Evolutionary conservation across 306 rosid species (phyloP).

Genomic region (Styphnolobium japonicum): DNA sequence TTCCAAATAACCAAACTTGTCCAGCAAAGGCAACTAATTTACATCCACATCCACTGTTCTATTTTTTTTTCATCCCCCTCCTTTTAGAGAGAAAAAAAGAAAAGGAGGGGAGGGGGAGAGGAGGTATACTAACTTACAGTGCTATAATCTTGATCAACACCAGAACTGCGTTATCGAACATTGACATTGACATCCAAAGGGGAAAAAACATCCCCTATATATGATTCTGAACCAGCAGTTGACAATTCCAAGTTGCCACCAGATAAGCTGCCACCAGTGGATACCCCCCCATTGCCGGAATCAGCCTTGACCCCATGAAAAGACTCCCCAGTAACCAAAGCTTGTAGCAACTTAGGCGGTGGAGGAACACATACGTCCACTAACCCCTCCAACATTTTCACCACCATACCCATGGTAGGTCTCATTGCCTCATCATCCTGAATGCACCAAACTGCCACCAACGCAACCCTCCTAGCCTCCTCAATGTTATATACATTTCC

Average conservation of each 20-base stretch:
- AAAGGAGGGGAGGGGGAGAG: constrained; percentile 4
- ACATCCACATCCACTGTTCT: constrained; percentile 23
- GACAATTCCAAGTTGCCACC: constrained; percentile 44
- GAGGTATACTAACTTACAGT: constrained; percentile 21
- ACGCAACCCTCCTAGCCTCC: constrained; percentile 58
- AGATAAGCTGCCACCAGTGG: constrained; percentile 37
- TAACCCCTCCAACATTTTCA: constrained; percentile 81
- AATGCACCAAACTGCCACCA: constrained; percentile 93
- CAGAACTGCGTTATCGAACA: constrained; percentile 32
- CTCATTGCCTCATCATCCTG: constrained; percentile 74
- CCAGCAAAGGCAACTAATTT: constrained; percentile 21
- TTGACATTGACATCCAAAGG: constrained; percentile 40
- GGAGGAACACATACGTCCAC: constrained; percentile 67
- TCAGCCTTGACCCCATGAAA: constrained; percentile 54
- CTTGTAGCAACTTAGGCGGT: constrained; percentile 72
- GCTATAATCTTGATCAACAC: constrained; percentile 20
- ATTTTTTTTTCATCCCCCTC: constrained; percentile 9
- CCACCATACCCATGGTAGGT: constrained; percentile 78
- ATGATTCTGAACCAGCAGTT: constrained; percentile 52
- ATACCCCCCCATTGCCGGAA: constrained; percentile 32
- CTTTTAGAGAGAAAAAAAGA: constrained; percentile 17
- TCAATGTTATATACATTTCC: constrained; percentile 44
- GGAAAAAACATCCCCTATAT: constrained; percentile 42
- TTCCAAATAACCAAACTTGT: constrained; percentile 10
- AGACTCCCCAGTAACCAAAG: constrained; percentile 76